These are phyloP conservation scores for Allomyces javanicus DNA, from an alignment of 192 early-diverging fungal genomes.

Conservation along the genomic window DNA sequence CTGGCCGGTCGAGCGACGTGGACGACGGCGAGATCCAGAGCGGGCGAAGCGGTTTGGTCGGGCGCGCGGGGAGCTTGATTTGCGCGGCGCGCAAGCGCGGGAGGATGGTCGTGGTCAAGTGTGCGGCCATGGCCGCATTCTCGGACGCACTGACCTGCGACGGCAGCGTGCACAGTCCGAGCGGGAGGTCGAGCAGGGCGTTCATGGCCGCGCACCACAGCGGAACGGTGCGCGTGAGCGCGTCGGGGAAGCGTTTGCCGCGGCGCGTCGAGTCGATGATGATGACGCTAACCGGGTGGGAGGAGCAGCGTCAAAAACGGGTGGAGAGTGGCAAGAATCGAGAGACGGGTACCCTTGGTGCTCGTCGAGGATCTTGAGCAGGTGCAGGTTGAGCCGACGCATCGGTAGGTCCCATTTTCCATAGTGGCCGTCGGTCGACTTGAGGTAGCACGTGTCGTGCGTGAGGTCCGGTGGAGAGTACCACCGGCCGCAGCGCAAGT, in stretches of 20 bases:
- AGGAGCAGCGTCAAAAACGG: background rate
- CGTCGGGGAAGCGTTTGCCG: conserved; percentile 70
- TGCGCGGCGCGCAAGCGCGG: conserved; percentile 17
- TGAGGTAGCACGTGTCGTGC: conserved; percentile 57
- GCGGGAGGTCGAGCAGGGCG: conserved; percentile 24
- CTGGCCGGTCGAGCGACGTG: conserved; percentile 15
- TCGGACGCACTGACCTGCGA: conserved; percentile 46
- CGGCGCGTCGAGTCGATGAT: conserved; percentile 73
- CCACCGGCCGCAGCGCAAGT: conserved; percentile 77
- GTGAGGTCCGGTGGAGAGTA: conserved; percentile 17
- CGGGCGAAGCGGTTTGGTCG: conserved; percentile 52
- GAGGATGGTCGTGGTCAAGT: conserved; percentile 6
- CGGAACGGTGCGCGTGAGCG: conserved; percentile 65
- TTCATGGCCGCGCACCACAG: conserved; percentile 78
- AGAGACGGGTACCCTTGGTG: conserved; percentile 29
- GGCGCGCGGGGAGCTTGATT: conserved; percentile 3
- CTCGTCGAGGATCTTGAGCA: conserved; percentile 30
- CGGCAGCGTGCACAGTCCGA: conserved; percentile 38
- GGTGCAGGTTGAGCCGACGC: conserved; percentile 54
- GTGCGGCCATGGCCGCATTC: conserved; percentile 35
- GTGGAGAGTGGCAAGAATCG: background rate
- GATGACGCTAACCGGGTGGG: conserved; percentile 30
- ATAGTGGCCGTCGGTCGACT: conserved; percentile 84
- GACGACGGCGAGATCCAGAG: conserved; percentile 62
- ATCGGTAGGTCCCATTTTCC: conserved; percentile 69